Conservation (phyloP, 2,329 filamentous ascomycete genomes). For the Fusarium incarnatum region DNA sequence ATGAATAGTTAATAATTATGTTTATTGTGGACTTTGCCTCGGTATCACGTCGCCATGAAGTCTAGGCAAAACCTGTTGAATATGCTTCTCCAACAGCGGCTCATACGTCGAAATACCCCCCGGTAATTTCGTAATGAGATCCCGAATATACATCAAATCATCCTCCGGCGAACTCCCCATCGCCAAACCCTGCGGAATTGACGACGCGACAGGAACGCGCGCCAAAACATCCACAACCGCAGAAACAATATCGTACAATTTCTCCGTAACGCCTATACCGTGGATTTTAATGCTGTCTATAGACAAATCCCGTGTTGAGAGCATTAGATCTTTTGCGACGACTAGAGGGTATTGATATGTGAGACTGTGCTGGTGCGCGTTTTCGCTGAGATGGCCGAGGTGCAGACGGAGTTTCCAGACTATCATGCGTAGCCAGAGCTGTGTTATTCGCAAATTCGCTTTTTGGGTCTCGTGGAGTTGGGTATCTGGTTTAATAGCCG, state of each 20-base stretch:
- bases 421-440: constrained; percentile 59
- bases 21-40: not conserved
- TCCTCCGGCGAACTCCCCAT: constrained; percentile 51
- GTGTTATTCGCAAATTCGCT: constrained; percentile 58
- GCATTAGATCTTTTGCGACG: constrained; percentile 54
- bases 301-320: constrained; percentile 54
- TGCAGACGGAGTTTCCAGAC: constrained; percentile 60
- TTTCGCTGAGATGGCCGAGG: constrained; percentile 55
- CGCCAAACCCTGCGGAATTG: constrained; percentile 41
- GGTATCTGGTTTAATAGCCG: constrained; percentile 50
- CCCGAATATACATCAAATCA: constrained; percentile 53
- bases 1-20: not conserved
- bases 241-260: constrained; percentile 59
- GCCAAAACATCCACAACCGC: constrained; percentile 59
- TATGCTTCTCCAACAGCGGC: constrained; percentile 55
- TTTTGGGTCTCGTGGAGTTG: constrained; percentile 58
- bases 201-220: constrained; percentile 52
- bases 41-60: constrained; percentile 24
- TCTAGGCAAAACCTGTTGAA: constrained; percentile 51
- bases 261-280: constrained; percentile 60
- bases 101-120: constrained; percentile 55
- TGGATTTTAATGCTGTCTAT: constrained; percentile 56
- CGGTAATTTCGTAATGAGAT: constrained; percentile 54
- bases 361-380: constrained; percentile 49
- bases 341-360: constrained; percentile 59